phyloP scores from a whole-genome alignment of 768 basidiomycete genomes.

The Agaricus bisporus region DNA sequence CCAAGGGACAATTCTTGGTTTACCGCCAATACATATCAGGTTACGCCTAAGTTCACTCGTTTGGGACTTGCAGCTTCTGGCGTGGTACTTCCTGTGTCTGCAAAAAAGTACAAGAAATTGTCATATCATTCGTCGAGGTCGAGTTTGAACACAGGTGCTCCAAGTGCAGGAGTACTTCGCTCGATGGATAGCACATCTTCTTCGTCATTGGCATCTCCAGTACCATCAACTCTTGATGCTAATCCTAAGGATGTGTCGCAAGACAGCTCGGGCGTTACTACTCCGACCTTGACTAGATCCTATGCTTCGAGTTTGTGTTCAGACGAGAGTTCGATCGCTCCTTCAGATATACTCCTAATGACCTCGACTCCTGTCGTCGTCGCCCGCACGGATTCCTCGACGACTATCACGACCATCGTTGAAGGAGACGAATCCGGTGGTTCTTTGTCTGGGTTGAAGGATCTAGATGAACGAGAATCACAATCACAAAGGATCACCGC shows the following conservation, averaged over 20 bases:
- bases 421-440: not conserved
- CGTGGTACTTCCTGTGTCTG: slow-evolving; percentile 37
- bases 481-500: not conserved
- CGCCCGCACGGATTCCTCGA: not conserved
- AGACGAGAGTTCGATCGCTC: not conserved
- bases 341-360: not conserved
- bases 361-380: too few species aligned
- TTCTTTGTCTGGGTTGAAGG: not conserved
- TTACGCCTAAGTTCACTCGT: slow-evolving; percentile 35
- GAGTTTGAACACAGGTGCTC: not conserved
- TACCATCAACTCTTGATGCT: not conserved
- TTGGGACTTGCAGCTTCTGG: slow-evolving; percentile 25
- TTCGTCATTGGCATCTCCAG: not conserved
- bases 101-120: slow-evolving; percentile 21
- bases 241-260: not conserved
- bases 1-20: slow-evolving; percentile 30
- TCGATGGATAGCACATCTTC: not conserved
- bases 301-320: not conserved
- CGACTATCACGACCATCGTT: not conserved
- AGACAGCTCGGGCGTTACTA: not conserved
- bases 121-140: not conserved
- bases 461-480: not conserved
- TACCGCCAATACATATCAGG: slow-evolving; percentile 25
- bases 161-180: not conserved
- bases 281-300: not conserved